These are phyloP conservation scores for Globisporangium camurandrum DNA, from an alignment of 352 stramenopile species.

Conservation along the genomic window DNA sequence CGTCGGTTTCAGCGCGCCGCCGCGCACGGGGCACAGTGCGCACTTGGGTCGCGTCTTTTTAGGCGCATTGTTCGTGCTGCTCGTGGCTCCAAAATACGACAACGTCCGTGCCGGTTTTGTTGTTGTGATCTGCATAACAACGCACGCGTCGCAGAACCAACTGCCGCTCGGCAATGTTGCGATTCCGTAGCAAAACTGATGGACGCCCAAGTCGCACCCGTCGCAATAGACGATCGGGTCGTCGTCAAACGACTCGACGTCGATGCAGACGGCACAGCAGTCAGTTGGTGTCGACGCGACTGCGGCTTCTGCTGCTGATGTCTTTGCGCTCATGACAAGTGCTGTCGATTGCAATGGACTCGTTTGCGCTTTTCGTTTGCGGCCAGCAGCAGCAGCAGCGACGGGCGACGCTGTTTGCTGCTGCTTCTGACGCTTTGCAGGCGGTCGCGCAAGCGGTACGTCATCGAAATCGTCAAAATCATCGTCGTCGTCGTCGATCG, in stretches of 20 bases:
- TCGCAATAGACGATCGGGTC: conserved; percentile 90
- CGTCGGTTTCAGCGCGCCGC: conserved; percentile 53
- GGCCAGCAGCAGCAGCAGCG: too few relatives aligned
- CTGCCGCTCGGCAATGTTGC: conserved; percentile 48
- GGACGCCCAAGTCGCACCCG: conserved; percentile 77
- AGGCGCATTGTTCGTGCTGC: too few relatives aligned
- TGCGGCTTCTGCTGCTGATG: background rate
- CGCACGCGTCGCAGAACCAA: conserved; percentile 81
- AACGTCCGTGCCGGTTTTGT: background rate
- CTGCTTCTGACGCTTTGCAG: background rate
- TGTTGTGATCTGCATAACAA: background rate
- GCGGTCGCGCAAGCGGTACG: background rate
- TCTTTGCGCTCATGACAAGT: too few relatives aligned
- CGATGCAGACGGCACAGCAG: conserved; percentile 69
- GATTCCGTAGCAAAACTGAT: conserved; percentile 89
- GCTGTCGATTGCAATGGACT: too few relatives aligned
- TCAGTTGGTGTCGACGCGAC: conserved; percentile 11
- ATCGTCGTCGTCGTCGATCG: conserved; percentile 10
- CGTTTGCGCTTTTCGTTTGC: too few relatives aligned
- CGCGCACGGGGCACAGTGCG: conserved; percentile 60
- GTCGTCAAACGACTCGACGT: conserved; percentile 78
- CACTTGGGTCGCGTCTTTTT: conserved; percentile 25
- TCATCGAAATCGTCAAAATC: background rate
- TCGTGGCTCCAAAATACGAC: background rate
- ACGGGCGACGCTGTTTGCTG: background rate